phyloP scores from a whole-genome alignment of 352 stramenopile genomes.

The Hyaloperonospora arabidopsidis region DNA sequence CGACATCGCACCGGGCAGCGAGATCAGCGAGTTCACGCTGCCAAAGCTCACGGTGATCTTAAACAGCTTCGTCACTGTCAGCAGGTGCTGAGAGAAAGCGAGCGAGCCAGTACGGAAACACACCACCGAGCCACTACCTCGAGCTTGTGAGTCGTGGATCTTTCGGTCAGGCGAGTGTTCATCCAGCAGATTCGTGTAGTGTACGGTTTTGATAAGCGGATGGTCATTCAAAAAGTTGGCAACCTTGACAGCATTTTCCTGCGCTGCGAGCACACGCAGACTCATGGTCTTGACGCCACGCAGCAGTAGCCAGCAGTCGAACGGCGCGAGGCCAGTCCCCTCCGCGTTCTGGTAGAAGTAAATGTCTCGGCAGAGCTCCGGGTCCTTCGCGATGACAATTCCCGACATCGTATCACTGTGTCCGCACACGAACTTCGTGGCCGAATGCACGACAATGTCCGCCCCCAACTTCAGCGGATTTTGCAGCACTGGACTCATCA shows the following conservation, averaged over 20 bases:
- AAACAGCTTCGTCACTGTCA: constrained; percentile 89
- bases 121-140: constrained; percentile 82
- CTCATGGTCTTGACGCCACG: constrained; percentile 88
- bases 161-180: constrained; percentile 49
- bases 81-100: constrained; percentile 83
- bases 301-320: constrained; percentile 86
- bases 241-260: constrained; percentile 86
- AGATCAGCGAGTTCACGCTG: constrained; percentile 89
- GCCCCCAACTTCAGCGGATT: constrained; percentile 90
- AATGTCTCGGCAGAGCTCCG: constrained; percentile 69
- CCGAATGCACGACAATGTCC: constrained; percentile 95
- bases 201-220: constrained; percentile 70
- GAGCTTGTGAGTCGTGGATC: constrained; percentile 84
- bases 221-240: constrained; percentile 87
- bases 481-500: constrained; percentile 93
- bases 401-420: constrained; percentile 96
- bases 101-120: constrained; percentile 86
- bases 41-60: constrained; percentile 92
- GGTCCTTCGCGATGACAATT: constrained; percentile 84
- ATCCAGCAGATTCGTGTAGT: constrained; percentile 88
- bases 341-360: constrained; percentile 89
- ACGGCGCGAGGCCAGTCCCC: constrained; percentile 82
- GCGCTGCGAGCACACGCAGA: constrained; percentile 70
- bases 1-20: constrained; percentile 90
- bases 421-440: constrained; percentile 96